Conservation (phyloP, 2,329 filamentous ascomycete genomes). For the Penicillium frequentans region DNA sequence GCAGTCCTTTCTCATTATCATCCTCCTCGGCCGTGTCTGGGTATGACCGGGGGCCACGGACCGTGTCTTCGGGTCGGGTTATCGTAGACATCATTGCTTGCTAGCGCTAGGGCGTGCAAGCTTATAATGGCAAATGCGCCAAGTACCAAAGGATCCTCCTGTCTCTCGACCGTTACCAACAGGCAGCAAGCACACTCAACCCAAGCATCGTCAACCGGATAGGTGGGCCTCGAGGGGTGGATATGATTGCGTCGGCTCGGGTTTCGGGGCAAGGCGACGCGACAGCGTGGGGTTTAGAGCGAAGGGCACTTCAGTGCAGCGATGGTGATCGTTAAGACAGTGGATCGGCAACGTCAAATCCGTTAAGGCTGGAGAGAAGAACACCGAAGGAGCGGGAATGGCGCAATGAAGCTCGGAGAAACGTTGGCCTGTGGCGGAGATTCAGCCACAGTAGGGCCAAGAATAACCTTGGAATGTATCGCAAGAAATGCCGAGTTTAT, state of each 20-base stretch:
- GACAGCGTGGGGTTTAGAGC: neutral
- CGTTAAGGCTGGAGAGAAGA: constrained; percentile 4
- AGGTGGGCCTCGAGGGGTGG: constrained; percentile 2
- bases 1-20: constrained; percentile 24
- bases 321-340: neutral
- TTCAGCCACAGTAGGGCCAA: neutral
- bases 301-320: neutral
- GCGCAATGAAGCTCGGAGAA: constrained; percentile 10
- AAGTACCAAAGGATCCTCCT: neutral
- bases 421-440: constrained; percentile 3
- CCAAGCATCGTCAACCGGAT: constrained; percentile 16
- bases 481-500: neutral
- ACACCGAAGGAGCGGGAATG: constrained; percentile 1
- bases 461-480: neutral
- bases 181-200: constrained; percentile 1
- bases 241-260: neutral
- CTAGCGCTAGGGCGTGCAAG: neutral
- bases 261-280: neutral
- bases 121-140: neutral
- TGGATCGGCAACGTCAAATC: neutral
- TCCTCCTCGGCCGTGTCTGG: constrained; percentile 36
- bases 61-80: constrained; percentile 39
- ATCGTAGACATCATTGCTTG: constrained; percentile 35
- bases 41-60: constrained; percentile 33
- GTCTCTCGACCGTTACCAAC: constrained; percentile 10